These are phyloP conservation scores for Trichoderma arundinaceum DNA, from an alignment of 2,329 filamentous ascomycete species.

Conservation along the genomic window DNA sequence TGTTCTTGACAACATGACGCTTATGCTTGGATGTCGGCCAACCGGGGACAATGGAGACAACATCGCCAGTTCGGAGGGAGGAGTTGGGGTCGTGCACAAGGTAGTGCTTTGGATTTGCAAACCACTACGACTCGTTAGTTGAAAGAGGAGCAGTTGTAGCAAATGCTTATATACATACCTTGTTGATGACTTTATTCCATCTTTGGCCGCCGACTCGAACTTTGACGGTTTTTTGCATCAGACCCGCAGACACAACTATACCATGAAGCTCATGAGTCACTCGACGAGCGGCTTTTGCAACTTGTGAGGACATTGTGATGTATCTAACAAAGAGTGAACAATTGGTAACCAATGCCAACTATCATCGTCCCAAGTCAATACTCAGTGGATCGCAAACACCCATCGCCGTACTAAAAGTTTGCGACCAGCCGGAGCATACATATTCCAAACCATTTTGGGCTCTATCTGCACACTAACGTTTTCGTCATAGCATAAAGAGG, in stretches of 20 bases:
- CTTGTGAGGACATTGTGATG: slow-evolving; percentile 48
- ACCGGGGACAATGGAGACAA: slow-evolving; percentile 72
- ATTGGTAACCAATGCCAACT: slow-evolving; percentile 1
- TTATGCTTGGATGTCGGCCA: slow-evolving; percentile 70
- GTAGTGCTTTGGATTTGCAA: slow-evolving; percentile 66
- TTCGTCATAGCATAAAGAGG: not conserved
- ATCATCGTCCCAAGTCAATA: slow-evolving; percentile 8
- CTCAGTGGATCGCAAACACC: slow-evolving; percentile 1
- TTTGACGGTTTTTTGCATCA: slow-evolving; percentile 80
- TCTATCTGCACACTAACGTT: not conserved
- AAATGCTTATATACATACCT: slow-evolving; percentile 55
- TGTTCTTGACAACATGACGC: slow-evolving; percentile 74
- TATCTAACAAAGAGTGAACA: slow-evolving; percentile 1
- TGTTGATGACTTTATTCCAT: slow-evolving; percentile 75
- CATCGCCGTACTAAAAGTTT: slow-evolving; percentile 20
- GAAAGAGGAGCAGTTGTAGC: not conserved
- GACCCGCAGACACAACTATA: slow-evolving; percentile 77
- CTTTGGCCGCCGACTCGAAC: slow-evolving; percentile 72
- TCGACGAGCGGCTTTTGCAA: slow-evolving; percentile 50
- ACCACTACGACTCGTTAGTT: slow-evolving; percentile 51
- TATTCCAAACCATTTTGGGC: not conserved
- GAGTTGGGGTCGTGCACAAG: slow-evolving; percentile 80
- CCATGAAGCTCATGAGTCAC: slow-evolving; percentile 63
- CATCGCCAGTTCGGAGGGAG: slow-evolving; percentile 74
- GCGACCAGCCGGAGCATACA: slow-evolving; percentile 9